Evolutionary conservation across 805 yeast species (phyloP), one percentile per base, ranked within the genome.

Genomic region (Suhomyces kilbournensis): DNA sequence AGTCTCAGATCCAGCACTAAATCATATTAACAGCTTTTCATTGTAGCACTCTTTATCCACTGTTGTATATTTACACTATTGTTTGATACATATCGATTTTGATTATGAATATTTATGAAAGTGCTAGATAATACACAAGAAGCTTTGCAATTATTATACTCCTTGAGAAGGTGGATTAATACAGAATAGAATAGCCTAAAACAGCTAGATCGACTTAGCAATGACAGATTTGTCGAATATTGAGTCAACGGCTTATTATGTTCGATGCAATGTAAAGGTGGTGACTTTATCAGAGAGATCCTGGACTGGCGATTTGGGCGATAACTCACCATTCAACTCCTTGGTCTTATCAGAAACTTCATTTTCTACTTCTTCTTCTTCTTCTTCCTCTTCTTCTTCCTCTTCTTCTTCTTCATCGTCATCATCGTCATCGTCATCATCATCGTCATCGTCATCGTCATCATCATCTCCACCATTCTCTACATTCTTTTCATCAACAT

Each of bases 331-430:
- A 12, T 6, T 39, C n/a, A 12, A 12, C 12, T 28, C 32, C 7
- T 10, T n/a, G 17, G 35, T n/a, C 8, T 32, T n/a, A n/a, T n/a
- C 35, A 14, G 25, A n/a, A 10, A 15, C 62, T 67, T 3, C 28
- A 12, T 76, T 80, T 9, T 75, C 80, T 15, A 71, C 78, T 4
- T 71, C 79, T 4, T 70, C 78, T 3, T 76, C 81, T 10, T 75
- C 80, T n/a, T 72, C 78, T 3, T 71, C 79, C 5, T 70, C 78
- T 7, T 70, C 77, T 7, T 75, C 80, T 19, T 78, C 82, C 4
- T 78, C 81, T 3, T 78, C 80, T 12, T 72, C 76, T 8, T 71
- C 76, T 12, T 67, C 76, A 25, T 69, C 68, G 22, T 67, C 70
- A 12, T 67, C 74, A 9, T 73, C 77, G 4, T 66, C 70, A 17